phyloP scores from a whole-genome alignment of 2,329 filamentous ascomycete genomes.

The Cercospora sp. region DNA sequence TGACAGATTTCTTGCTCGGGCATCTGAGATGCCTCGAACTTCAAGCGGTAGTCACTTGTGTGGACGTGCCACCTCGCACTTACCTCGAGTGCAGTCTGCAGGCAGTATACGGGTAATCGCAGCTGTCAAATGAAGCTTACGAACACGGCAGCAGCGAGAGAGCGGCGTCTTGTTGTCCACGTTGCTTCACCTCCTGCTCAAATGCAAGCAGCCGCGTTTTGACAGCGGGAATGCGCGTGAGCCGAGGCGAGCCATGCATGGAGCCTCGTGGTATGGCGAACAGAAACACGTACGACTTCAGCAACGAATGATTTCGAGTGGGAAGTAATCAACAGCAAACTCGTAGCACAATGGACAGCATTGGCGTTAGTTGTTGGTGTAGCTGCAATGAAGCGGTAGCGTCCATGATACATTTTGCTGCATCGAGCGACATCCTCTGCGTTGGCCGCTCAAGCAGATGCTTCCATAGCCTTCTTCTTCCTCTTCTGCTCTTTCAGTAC shows the following conservation, averaged over 20 bases:
- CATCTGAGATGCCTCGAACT: background rate
- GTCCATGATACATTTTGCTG: background rate
- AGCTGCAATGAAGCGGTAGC: background rate
- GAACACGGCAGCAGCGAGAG: background rate
- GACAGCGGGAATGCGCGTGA: background rate
- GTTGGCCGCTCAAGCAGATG: background rate
- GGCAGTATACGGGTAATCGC: background rate
- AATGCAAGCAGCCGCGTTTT: background rate
- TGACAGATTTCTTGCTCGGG: background rate
- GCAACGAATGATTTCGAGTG: background rate
- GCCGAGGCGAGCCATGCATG: background rate
- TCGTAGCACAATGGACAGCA: background rate
- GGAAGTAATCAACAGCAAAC: background rate
- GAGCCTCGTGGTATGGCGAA: background rate
- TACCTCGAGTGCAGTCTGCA: background rate
- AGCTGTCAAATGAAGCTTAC: background rate
- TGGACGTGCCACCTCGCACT: background rate
- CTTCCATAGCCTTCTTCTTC: constrained; percentile 2
- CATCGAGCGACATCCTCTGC: background rate
- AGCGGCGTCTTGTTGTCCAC: background rate
- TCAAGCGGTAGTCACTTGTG: background rate
- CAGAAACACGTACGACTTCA: background rate
- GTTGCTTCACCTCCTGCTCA: background rate
- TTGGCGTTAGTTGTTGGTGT: background rate
- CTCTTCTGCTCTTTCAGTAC: constrained; percentile 26